These are phyloP conservation scores for Phaeosphaeria sp. DNA, from an alignment of 2,329 filamentous ascomycete species.

Conservation along the genomic window DNA sequence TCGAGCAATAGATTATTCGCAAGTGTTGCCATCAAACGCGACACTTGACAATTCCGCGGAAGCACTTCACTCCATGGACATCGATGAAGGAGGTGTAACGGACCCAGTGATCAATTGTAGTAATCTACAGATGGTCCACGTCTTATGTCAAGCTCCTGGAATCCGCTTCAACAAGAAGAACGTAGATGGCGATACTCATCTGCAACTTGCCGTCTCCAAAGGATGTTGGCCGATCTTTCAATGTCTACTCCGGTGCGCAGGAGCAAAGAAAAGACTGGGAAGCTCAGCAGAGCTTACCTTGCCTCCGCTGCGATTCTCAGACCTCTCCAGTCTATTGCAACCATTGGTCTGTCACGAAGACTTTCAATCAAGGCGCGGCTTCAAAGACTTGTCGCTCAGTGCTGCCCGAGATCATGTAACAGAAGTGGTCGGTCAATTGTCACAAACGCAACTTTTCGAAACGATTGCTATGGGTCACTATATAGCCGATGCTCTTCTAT, in stretches of 20 bases:
- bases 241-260: neutral
- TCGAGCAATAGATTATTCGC: too few species aligned
- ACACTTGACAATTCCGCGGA: too few species aligned
- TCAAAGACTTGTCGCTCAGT: neutral
- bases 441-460: neutral
- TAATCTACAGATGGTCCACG: too few species aligned
- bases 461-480: neutral
- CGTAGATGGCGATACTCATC: neutral
- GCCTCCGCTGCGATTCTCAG: neutral
- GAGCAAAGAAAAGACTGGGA: neutral
- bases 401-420: neutral
- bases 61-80: too few species aligned
- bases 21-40: too few species aligned
- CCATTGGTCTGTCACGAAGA: neutral
- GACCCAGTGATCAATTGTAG: too few species aligned
- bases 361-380: neutral
- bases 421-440: neutral
- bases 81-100: too few species aligned
- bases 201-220: neutral
- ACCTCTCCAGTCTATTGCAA: neutral
- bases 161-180: neutral
- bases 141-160: too few species aligned
- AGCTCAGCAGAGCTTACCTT: neutral
- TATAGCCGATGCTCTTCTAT: neutral
- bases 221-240: neutral